Conservation (phyloP, 1,139 yeast genomes). For the Nakaseomyces delphensis region DNA sequence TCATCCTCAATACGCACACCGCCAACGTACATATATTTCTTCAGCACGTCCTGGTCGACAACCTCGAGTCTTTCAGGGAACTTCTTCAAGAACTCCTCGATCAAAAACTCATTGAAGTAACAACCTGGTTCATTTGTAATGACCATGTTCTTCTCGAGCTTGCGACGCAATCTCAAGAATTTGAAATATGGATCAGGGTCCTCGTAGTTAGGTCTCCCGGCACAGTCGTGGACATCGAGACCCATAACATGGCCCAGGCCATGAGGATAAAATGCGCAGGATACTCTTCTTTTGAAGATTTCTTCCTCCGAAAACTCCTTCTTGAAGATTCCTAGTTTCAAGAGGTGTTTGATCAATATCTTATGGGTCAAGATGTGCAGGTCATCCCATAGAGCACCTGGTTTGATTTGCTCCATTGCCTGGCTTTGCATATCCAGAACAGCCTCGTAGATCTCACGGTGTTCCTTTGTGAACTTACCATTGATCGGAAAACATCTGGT, state of each 20-base stretch:
- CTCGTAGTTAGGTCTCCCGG: conserved; percentile 75
- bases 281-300: conserved; percentile 57
- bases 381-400: conserved; percentile 85
- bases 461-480: conserved; percentile 86
- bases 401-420: conserved; percentile 61
- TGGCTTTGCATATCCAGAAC: conserved; percentile 76
- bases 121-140: conserved; percentile 94
- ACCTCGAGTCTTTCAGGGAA: conserved; percentile 50
- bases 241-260: conserved; percentile 93
- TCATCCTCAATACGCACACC: conserved; percentile 97
- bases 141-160: conserved; percentile 67
- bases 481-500: conserved; percentile 89
- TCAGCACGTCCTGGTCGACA: conserved; percentile 57
- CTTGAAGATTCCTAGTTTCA: conserved; percentile 69
- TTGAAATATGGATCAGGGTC: conserved; percentile 70
- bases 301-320: conserved; percentile 55
- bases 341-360: conserved; percentile 62
- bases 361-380: conserved; percentile 73
- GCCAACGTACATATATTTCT: conserved; percentile 78
- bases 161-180: conserved; percentile 74
- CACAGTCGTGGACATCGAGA: conserved; percentile 94
- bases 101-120: conserved; percentile 76
- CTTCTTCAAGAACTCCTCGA: conserved; percentile 50
- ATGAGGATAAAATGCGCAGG: conserved; percentile 84
- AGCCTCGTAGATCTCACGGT: conserved; percentile 66